Evolutionary conservation across 495 filamentous ascomycete genomes (phyloP).

Genomic region (Aspergillus indologenus): DNA sequence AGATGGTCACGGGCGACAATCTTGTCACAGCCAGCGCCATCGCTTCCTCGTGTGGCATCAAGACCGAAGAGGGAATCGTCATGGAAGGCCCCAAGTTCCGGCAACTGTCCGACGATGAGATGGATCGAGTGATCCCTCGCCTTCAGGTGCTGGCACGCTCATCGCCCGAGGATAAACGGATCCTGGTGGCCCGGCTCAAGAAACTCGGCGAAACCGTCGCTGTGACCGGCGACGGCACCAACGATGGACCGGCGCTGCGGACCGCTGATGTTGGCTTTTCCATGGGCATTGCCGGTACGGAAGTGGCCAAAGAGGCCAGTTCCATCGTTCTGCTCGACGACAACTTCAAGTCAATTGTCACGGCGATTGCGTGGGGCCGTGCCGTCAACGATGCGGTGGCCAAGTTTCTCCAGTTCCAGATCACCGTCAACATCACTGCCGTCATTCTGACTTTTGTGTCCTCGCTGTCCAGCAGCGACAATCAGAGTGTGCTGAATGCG

Average conservation of each 20-base stretch:
- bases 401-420: slow-evolving; percentile 88
- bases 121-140: slow-evolving; percentile 68
- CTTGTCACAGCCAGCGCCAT: slow-evolving; percentile 78
- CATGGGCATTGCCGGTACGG: slow-evolving; percentile 88
- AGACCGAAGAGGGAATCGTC: slow-evolving; percentile 65
- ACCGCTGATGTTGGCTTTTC: slow-evolving; percentile 88
- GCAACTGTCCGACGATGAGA: slow-evolving; percentile 64
- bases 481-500: slow-evolving; percentile 72
- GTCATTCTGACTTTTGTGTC: slow-evolving; percentile 81
- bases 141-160: slow-evolving; percentile 85
- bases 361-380: slow-evolving; percentile 85
- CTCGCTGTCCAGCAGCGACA: slow-evolving; percentile 64
- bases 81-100: slow-evolving; percentile 87
- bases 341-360: slow-evolving; percentile 85
- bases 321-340: slow-evolving; percentile 91
- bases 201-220: slow-evolving; percentile 76
- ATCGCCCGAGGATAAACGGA: slow-evolving; percentile 83
- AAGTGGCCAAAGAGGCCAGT: slow-evolving; percentile 91
- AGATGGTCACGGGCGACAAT: slow-evolving; percentile 91
- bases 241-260: slow-evolving; percentile 83
- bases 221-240: slow-evolving; percentile 86
- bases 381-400: slow-evolving; percentile 88
- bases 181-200: slow-evolving; percentile 72
- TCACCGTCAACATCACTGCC: slow-evolving; percentile 88
- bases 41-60: slow-evolving; percentile 79